These are phyloP conservation scores for Fusarium nelsonii DNA, from an alignment of 2,329 filamentous ascomycete genomes.

Conservation along the genomic window DNA sequence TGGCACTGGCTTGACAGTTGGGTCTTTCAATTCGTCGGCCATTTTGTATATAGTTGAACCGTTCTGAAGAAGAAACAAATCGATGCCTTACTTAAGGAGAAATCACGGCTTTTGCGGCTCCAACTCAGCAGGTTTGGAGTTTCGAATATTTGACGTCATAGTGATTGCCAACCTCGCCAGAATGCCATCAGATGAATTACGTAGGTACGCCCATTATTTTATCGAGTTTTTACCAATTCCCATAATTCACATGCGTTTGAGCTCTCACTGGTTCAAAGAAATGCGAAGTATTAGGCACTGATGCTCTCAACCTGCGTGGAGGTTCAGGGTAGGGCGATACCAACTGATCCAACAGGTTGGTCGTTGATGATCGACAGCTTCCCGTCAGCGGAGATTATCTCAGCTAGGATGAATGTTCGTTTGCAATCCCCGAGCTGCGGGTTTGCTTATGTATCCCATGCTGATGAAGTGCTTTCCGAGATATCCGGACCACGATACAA, in stretches of 20 bases:
- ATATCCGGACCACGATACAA: not conserved
- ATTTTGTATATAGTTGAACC: not conserved
- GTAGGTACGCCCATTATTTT: not conserved
- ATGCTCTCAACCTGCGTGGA: not conserved
- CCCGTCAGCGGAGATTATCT: not conserved
- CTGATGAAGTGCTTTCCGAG: not conserved
- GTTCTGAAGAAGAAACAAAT: too few relatives aligned
- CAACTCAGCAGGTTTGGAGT: not conserved
- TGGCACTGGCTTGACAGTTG: not conserved
- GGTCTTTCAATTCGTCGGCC: not conserved
- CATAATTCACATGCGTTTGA: not conserved
- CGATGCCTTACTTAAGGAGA: fast-evolving
- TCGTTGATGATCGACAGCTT: not conserved
- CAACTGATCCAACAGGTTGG: not conserved
- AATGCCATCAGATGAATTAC: not conserved
- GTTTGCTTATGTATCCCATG: not conserved
- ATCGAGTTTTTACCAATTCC: not conserved
- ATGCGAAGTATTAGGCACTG: not conserved
- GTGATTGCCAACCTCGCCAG: not conserved
- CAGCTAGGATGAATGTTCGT: not conserved
- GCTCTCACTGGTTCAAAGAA: too few relatives aligned
- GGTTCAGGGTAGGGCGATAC: not conserved
- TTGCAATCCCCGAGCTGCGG: not conserved
- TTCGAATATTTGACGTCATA: slow-evolving; percentile 17
- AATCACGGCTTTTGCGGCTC: fast-evolving